Evolutionary conservation across 352 stramenopile species (phyloP), one percentile per base, ranked within the genome.

Genomic region (Hyaloperonospora brassicae): DNA sequence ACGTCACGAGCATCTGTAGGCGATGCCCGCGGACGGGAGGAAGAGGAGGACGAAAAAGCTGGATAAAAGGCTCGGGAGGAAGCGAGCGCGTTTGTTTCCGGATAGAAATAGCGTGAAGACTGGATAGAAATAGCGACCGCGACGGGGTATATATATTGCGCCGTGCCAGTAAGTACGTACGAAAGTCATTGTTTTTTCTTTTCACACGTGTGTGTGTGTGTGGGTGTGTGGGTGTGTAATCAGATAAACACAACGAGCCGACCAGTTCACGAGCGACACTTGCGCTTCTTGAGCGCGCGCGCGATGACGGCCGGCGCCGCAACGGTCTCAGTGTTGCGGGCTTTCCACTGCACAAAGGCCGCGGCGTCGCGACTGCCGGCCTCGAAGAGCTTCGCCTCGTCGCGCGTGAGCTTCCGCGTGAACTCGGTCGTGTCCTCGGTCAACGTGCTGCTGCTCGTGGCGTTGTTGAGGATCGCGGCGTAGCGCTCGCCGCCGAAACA

Each of bases 371-470:
- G 63, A 38, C 76, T 54, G 9, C 83, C 83, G 5, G 78, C 79
- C 1, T 75, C 55, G 51, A 90, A 89, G 7, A 93, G 64, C 36
- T 76, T 73, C 59, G 85, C 83, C 62, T 87, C 77, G 52, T 76
- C 68, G 38, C 84, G 69, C 0, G 74, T 87, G 13, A 89, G 74
- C 36, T 81, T 80, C 34, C 74, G 64, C 38, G 79, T 92, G 50
- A 92, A 87, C 69, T 89, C 81, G 48, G 81, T 89, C 50, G 78
- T 89, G 70, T 93, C 83, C 62, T 90, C 80, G 47, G 89, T 67
- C 64, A 89, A 57, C 40, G 80, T 73, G 64, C 17, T 17, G 17
- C 17, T 17, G 17, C 82, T 89, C 83, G 91, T 89, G 24, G 78
- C 74, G 55, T 91, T 87, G 68, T 93, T 89, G 50, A 93, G 66